phyloP scores from a whole-genome alignment of 352 stramenopile species.

The Pythium sp. region DNA sequence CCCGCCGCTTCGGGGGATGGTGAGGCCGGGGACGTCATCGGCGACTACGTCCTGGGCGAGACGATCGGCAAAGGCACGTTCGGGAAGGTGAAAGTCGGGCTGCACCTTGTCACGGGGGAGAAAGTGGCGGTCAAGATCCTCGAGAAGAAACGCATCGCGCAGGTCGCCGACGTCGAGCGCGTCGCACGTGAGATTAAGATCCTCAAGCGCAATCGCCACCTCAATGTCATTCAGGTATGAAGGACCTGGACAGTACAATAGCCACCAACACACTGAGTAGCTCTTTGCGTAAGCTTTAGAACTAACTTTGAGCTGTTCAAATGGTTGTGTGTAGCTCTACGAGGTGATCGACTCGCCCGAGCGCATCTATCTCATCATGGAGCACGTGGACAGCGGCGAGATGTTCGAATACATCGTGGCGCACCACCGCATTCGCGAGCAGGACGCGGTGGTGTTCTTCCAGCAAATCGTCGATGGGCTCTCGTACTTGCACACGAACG shows the following conservation, averaged over 20 bases:
- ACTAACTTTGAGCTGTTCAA: neutral
- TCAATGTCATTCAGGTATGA: slow-evolving; percentile 84
- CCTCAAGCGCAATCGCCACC: slow-evolving; percentile 88
- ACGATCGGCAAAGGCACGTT: slow-evolving; percentile 94
- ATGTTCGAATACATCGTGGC: slow-evolving; percentile 96
- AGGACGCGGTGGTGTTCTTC: slow-evolving; percentile 81
- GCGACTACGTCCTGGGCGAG: slow-evolving; percentile 89
- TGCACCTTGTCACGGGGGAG: slow-evolving; percentile 88
- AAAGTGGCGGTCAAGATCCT: slow-evolving; percentile 93
- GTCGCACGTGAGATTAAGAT: slow-evolving; percentile 94
- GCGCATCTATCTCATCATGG: slow-evolving; percentile 93
- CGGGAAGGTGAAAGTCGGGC: slow-evolving; percentile 89
- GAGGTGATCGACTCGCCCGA: slow-evolving; percentile 87
- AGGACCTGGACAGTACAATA: neutral
- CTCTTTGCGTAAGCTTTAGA: neutral
- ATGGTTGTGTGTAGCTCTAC: slow-evolving; percentile 62
- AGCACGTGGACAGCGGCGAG: slow-evolving; percentile 88
- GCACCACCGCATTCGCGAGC: slow-evolving; percentile 81
- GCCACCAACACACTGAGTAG: too few species aligned
- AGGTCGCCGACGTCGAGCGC: slow-evolving; percentile 84
- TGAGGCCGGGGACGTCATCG: slow-evolving; percentile 48
- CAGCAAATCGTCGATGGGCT: slow-evolving; percentile 90
- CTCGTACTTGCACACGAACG: slow-evolving; percentile 88
- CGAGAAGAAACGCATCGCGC: slow-evolving; percentile 90
- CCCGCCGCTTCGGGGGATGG: slow-evolving; percentile 3